Conservation (phyloP, 371 early-diverging fungal genomes). For the Umbelopsis sp. region DNA sequence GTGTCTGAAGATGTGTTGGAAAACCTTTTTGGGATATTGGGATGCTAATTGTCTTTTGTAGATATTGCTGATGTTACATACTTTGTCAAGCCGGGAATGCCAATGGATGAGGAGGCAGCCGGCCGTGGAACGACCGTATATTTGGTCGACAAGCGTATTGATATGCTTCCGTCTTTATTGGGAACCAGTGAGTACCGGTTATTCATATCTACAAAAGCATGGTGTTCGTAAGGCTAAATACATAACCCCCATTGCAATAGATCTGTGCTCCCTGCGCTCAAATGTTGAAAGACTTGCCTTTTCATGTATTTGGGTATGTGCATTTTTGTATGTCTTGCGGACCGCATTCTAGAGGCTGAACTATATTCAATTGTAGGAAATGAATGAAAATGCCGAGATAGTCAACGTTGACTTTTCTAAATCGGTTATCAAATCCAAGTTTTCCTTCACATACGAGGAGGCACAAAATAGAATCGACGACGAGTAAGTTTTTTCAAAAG, state of each 20-base stretch:
- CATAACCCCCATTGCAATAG: slow-evolving; percentile 30
- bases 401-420: slow-evolving; percentile 77
- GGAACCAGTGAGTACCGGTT: slow-evolving; percentile 67
- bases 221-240: background rate
- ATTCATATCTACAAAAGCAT: background rate
- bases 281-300: slow-evolving; percentile 93
- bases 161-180: slow-evolving; percentile 93
- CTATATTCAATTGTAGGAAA: slow-evolving; percentile 48
- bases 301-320: slow-evolving; percentile 71
- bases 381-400: slow-evolving; percentile 79
- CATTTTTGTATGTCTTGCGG: background rate
- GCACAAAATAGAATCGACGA: slow-evolving; percentile 96
- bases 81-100: slow-evolving; percentile 86
- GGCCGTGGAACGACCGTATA: slow-evolving; percentile 95
- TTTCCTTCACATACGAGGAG: slow-evolving; percentile 97
- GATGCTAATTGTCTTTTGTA: slow-evolving; percentile 23
- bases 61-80: slow-evolving; percentile 99
- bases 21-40: background rate
- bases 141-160: slow-evolving; percentile 94
- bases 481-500: slow-evolving; percentile 38
- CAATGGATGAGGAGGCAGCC: slow-evolving; percentile 90
- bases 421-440: slow-evolving; percentile 92
- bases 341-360: background rate
- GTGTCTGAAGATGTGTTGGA: slow-evolving; percentile 27
- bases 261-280: slow-evolving; percentile 90